Conservation (phyloP, 352 stramenopile species). For the Nothophytophthora sp. region DNA sequence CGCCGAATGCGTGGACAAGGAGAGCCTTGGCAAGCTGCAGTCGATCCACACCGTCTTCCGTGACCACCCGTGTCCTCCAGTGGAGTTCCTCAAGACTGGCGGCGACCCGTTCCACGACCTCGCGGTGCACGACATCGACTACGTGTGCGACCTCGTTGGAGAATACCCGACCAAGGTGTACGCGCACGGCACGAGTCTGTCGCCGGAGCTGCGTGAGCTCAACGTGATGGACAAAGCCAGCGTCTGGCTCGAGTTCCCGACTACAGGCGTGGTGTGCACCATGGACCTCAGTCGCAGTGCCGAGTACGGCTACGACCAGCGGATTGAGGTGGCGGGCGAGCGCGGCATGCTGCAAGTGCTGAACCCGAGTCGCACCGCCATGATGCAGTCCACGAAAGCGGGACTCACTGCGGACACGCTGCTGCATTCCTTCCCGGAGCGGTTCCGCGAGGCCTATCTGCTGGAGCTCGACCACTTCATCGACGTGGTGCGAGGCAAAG, state of each 20-base stretch:
- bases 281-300: conserved; percentile 87
- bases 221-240: conserved; percentile 86
- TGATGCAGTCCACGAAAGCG: conserved; percentile 45
- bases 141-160: conserved; percentile 75
- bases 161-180: conserved; percentile 85
- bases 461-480: conserved; percentile 88
- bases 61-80: conserved; percentile 88
- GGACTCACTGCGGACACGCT: conserved; percentile 64
- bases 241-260: conserved; percentile 76
- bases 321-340: conserved; percentile 88
- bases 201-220: conserved; percentile 57
- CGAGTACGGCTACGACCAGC: conserved; percentile 93
- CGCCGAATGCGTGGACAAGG: conserved; percentile 41
- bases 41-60: conserved; percentile 89
- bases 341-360: conserved; percentile 70
- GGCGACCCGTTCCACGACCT: conserved; percentile 93
- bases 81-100: conserved; percentile 87
- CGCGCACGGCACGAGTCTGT: conserved; percentile 76
- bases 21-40: conserved; percentile 63
- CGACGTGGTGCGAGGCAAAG: conserved; percentile 43
- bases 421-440: conserved; percentile 88
- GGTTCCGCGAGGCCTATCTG: conserved; percentile 87
- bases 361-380: conserved; percentile 68
- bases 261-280: conserved; percentile 80
- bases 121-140: conserved; percentile 93